phyloP scores from a whole-genome alignment of 2,329 filamentous ascomycete species.

The Cladobotryum mycophilum region DNA sequence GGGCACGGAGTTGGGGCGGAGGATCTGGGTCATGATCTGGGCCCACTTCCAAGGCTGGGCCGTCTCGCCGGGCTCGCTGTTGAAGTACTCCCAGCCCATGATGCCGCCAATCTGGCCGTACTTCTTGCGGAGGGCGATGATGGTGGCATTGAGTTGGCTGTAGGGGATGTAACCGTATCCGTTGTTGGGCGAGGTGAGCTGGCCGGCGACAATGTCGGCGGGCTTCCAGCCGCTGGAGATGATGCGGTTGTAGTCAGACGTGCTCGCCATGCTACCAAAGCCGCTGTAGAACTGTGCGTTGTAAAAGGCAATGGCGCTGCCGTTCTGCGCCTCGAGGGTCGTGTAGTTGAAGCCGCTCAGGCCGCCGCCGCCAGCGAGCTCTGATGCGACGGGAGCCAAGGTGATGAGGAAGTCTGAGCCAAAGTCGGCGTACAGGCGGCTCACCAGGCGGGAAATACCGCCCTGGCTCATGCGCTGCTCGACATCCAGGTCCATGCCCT shows the following conservation, averaged over 20 bases:
- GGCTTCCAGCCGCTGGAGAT: constrained; percentile 60
- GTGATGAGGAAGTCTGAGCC: constrained; percentile 66
- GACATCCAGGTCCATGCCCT: constrained; percentile 69
- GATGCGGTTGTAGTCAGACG: constrained; percentile 38
- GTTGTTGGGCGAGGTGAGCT: constrained; percentile 69
- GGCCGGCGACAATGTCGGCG: constrained; percentile 65
- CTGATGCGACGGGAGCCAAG: constrained; percentile 72
- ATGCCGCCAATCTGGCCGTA: constrained; percentile 73
- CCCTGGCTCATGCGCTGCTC: constrained; percentile 66
- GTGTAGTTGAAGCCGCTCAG: constrained; percentile 76
- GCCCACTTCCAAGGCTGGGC: constrained; percentile 70
- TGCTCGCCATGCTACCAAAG: constrained; percentile 54
- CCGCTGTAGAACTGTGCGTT: constrained; percentile 88
- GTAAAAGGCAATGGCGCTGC: constrained; percentile 67
- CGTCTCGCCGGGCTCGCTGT: constrained; percentile 44
- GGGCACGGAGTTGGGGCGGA: constrained; percentile 18
- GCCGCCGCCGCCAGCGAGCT: constrained; percentile 52
- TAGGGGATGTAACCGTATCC: constrained; percentile 45
- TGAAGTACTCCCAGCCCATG: constrained; percentile 92
- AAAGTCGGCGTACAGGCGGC: constrained; percentile 60
- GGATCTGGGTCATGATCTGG: constrained; percentile 28
- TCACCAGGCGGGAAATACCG: constrained; percentile 59
- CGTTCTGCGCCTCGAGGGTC: constrained; percentile 57
- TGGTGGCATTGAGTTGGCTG: constrained; percentile 37
- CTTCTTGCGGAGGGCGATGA: constrained; percentile 33